Percentiles rank a stretch among this genome's conserved stretches.
These are phyloP conservation scores for Solanum phureja DNA, from an alignment of 257 asterid genomes.

Conservation along the genomic window DNA sequence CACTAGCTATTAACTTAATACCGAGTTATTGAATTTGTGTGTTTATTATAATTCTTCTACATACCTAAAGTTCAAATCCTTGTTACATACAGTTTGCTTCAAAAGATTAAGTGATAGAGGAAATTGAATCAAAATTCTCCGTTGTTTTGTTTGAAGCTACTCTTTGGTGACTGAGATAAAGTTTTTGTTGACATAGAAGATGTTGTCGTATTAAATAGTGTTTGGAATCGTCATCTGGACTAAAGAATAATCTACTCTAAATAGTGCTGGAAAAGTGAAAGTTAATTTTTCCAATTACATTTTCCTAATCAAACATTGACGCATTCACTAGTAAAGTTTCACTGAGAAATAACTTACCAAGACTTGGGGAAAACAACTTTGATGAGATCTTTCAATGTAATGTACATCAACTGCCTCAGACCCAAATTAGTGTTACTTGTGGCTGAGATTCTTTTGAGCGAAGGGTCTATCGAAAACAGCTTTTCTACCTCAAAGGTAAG, in stretches of 20 bases:
- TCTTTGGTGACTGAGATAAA: not conserved
- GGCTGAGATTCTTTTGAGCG: not conserved
- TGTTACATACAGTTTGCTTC: too few species aligned
- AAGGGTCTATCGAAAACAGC: not conserved
- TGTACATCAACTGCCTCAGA: not conserved
- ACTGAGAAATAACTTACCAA: not conserved
- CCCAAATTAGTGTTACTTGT: not conserved
- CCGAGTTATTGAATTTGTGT: not conserved
- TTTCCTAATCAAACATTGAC: not conserved
- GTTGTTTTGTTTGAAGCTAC: not conserved
- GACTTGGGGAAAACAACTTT: not conserved
- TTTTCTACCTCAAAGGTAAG: not conserved
- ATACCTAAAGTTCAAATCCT: not conserved
- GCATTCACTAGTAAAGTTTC: not conserved
- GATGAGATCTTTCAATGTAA: not conserved
- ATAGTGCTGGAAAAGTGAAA: not conserved
- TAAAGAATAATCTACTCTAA: not conserved
- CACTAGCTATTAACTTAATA: too few species aligned
- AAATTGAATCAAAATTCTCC: not conserved
- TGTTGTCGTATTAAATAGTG: too few species aligned
- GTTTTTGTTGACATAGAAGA: not conserved
- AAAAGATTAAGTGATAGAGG: too few species aligned
- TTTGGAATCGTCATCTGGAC: not conserved
- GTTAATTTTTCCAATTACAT: not conserved
- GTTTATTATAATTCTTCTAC: not conserved